Base-by-base conservation (phyloP, 2,329 filamentous ascomycete genomes). In the Reticulascus tulasneorum region DNA sequence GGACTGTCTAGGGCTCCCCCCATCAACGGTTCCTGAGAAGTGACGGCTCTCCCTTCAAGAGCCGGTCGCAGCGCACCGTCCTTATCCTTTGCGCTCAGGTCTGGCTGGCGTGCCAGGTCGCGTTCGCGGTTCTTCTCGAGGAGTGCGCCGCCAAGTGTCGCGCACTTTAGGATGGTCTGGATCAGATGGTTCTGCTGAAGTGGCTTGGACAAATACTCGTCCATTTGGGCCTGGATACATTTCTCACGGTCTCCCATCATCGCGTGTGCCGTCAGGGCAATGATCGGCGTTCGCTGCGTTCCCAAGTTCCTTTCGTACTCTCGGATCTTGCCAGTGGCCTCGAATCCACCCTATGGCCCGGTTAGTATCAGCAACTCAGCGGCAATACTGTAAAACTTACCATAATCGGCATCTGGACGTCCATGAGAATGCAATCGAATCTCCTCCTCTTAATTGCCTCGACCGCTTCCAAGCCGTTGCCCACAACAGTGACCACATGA, bases 331-430 rank as follows among this genome's bases (percentile, higher is more conserved):
- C 82, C 86, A 5, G 93, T 98, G 11, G 93, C 90, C 64, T 98
- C 93, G 57, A 98, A 97, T 28, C 93, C 93, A 57, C 93, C 93
- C 82, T 86, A 23, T n/a, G n/a, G n/a, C n/a, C 35, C 16, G 40
- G 40, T 36, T 40, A 37, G 37, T 24, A 18, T 42, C 40, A 42
- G 40, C 40, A 8, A 27, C 12, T 12, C 9, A 31, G 29, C 11
- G 15, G 17, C 23, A n/a, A 25, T 38, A 33, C 21, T 29, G 16
- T 13, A 12, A 17, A 18, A 46, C 79, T 68, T 66, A 86, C 82
- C 90, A 97, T 97, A 53, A 97, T 86, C n/a, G 93, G 93, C 93
- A 98, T 98, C 60, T 97, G 93, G 13, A 98, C 93, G 57, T 98
- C 93, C 93, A 98, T 98, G 31, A 98, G 75, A 47, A 98, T 93